Evolutionary conservation across 345 rosid species (phyloP), one percentile per base, ranked within the genome.

Genomic region (Litchi chinensis): DNA sequence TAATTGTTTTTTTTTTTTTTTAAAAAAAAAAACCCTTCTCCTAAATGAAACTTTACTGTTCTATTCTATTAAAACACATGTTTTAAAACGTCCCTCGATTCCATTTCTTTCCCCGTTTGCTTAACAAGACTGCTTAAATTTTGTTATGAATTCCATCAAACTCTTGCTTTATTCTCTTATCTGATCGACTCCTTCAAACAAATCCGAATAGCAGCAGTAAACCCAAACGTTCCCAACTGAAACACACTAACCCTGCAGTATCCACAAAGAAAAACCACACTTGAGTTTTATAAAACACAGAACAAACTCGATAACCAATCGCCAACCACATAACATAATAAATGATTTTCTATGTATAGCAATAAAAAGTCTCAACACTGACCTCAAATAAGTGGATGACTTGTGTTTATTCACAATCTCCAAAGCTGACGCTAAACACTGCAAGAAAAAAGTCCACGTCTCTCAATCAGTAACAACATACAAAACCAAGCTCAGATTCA

Each of bases 351-450:
- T 57, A 80, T 26, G 82, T 79, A 79, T 70, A 74, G 79, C 40
- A 71, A 79, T 21, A 28, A 63, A 73, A 77, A 63, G 19, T 75
- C n/a, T 68, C 56, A 65, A 67, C 19, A 26, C 82, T 80, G 80
- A 77, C 82, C 83, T 77, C 81, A 77, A 65, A 19, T 57, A 73
- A 69, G 40, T 63, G 71, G 83, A 76, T 73, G 43, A 73, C 69
- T 26, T 50, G 68, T n/a, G 21, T 32, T 32, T 32, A 75, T 32
- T 66, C 62, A 56, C 78, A 78, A 5, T 70, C 82, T 52, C 80
- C 78, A 76, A 88, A 82, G 83, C 81, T 40, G 81, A 84, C 86
- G 69, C 75, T 65, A 80, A 69, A 81, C 70, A 70, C 85, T 83
- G 87, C 80, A 83, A 76, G 82, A 83, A 68, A 75, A 84, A 32